Conservation (phyloP, 139 green algal genomes). For the Desmodesmus armatus region DNA sequence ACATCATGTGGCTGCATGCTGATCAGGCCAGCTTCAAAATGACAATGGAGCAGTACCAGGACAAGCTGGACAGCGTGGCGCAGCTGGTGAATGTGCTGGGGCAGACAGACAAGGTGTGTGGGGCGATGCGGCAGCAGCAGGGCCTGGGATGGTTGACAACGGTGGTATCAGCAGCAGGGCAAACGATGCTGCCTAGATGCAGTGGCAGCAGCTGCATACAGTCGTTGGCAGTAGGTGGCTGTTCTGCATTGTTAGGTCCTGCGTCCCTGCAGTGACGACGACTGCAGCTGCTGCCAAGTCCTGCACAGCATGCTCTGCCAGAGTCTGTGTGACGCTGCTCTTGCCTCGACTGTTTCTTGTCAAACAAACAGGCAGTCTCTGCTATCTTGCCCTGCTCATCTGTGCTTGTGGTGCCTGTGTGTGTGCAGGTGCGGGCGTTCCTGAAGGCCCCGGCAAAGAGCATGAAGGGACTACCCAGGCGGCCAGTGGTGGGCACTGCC, state of each 20-base stretch:
- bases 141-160: no score
- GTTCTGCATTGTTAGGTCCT: no score
- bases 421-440: constrained; percentile 43
- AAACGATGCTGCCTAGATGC: no score
- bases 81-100: constrained; percentile 59
- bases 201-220: no score
- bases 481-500: constrained; percentile 69
- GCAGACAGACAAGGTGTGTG: constrained; percentile 60
- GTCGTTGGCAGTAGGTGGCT: no score
- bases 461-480: constrained; percentile 59
- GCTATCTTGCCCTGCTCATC: background rate
- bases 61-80: constrained; percentile 63
- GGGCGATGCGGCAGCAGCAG: no score
- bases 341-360: background rate
- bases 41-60: constrained; percentile 64
- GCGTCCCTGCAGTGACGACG: no score
- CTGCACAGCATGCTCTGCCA: no score
- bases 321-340: background rate
- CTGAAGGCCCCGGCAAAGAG: constrained; percentile 49
- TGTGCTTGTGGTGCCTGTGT: no score
- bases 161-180: background rate
- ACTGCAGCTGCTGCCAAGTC: no score
- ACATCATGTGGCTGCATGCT: constrained; percentile 67
- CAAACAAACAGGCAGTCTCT: background rate
- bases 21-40: constrained; percentile 69